These are phyloP conservation scores for Monotropa hypopitys DNA, from an alignment of 179 eudicot species.

Conservation along the genomic window DNA sequence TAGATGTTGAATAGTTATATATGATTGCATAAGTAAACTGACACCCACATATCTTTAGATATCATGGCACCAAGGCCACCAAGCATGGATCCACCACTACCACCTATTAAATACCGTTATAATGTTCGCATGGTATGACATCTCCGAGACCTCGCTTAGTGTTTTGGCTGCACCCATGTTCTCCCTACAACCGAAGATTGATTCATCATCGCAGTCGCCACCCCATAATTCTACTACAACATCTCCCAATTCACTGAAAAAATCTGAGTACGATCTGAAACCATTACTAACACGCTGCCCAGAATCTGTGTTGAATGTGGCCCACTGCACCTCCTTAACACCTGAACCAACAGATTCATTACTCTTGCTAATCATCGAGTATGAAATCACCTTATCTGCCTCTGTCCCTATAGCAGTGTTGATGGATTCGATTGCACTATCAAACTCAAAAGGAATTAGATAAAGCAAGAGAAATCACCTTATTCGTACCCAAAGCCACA, in stretches of 20 bases:
- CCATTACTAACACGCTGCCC: slow-evolving; percentile 27
- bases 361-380: slow-evolving; percentile 19
- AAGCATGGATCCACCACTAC: too few relatives aligned
- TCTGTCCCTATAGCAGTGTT: slow-evolving; percentile 18
- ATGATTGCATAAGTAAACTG: too few relatives aligned
- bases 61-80: too few relatives aligned
- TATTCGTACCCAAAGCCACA: slow-evolving; percentile 13
- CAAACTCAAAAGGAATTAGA: background rate
- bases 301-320: slow-evolving; percentile 38
- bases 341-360: slow-evolving; percentile 30
- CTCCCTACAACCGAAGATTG: too few relatives aligned
- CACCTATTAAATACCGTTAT: too few relatives aligned
- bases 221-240: slow-evolving; percentile 29
- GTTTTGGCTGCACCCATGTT: too few relatives aligned
- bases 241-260: slow-evolving; percentile 46
- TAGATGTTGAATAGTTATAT: too few relatives aligned
- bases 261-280: slow-evolving; percentile 59
- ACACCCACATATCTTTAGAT: too few relatives aligned
- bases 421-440: slow-evolving; percentile 22
- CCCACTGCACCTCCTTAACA: slow-evolving; percentile 82
- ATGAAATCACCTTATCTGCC: slow-evolving; percentile 16
- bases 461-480: slow-evolving; percentile 1
- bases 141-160: too few relatives aligned
- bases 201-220: too few relatives aligned
- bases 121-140: too few relatives aligned